Evolutionary conservation across 2,329 filamentous ascomycete genomes (phyloP), one percentile per base, ranked within the genome.

Genomic region (Pseudopithomyces maydicus): DNA sequence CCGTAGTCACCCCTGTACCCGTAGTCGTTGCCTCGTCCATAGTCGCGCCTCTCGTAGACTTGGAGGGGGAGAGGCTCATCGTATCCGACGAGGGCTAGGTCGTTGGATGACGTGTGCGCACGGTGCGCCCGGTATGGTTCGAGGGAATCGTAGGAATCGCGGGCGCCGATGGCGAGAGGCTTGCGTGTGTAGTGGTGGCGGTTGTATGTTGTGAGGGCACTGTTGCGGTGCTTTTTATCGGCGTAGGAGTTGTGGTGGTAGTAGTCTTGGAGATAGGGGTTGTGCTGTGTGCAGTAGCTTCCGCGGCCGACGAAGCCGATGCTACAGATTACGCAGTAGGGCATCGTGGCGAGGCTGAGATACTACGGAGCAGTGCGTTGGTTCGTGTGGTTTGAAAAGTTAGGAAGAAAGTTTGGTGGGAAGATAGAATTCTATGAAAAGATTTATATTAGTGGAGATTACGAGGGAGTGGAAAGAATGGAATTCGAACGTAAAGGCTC

Each of bases 221-320:
- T 50, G 3, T 47, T 56, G 20, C 56, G 57, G 48, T 56, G 56
- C 17, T 45, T 51, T 15, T 51, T 56, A 43, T 59, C 48, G 19
- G 29, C 44, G 2, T 60, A 54, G 45, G 62, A 53, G 26, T 47
- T 55, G 33, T 43, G 52, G 49, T 62, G 49, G 10, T 58, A 50
- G 20, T 29, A 26, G 22, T 46, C 33, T 19, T 36, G 47, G 6
- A 19, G 11, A 22, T 54, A 52, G 6, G 39, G n/a, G 11, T 54
- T 54, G 45, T 66, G 64, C 23, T 56, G 53, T 11, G 36, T 45
- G 45, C 65, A 69, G 29, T 57, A 42, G n/a, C 17, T 49, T 36
- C 61, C 63, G 12, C 50, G 52, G 17, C 65, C 63, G 42, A 54
- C 52, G 41, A 61, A 59, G 29, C 41, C n/a, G 0, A 42, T 38